These are phyloP conservation scores for Colletotrichum musicola DNA, from an alignment of 2,329 filamentous ascomycete species.

Conservation along the genomic window DNA sequence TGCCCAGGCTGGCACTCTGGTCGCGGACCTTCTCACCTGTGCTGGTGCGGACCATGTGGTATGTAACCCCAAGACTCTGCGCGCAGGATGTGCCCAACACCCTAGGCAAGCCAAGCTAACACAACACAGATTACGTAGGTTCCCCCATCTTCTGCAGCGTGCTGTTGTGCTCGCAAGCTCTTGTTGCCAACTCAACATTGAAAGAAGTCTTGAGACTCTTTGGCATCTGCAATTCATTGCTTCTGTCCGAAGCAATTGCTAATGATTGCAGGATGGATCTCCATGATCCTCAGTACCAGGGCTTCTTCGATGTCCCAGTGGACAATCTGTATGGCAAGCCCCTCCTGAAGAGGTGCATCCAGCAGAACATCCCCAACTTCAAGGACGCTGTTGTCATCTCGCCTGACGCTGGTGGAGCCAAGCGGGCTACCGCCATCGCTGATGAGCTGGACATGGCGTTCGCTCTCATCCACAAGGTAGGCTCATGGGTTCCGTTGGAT, in stretches of 20 bases:
- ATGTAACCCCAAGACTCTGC: conserved; percentile 43
- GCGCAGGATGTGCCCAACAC: too few relatives aligned
- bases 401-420: conserved; percentile 95
- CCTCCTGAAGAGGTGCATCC: conserved; percentile 77
- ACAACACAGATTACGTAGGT: conserved; percentile 40
- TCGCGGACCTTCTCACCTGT: conserved; percentile 94
- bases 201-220: neutral
- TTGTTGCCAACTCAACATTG: neutral
- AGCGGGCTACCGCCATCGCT: conserved; percentile 94
- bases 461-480: conserved; percentile 96
- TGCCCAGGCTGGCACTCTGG: conserved; percentile 93
- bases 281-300: conserved; percentile 96
- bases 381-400: conserved; percentile 92
- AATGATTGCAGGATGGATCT: conserved; percentile 77
- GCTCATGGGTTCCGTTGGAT: conserved; percentile 32
- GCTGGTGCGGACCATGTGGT: conserved; percentile 91
- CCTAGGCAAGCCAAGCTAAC: neutral
- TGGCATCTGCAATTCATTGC: conserved; percentile 19
- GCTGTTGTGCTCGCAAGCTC: neutral
- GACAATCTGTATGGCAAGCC: conserved; percentile 95
- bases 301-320: conserved; percentile 98
- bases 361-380: conserved; percentile 86
- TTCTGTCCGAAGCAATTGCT: conserved; percentile 40
- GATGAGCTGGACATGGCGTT: conserved; percentile 95
- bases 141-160: conserved; percentile 27